Percentiles rank a stretch among this genome's conserved stretches.
phyloP scores from a whole-genome alignment of 2,329 filamentous ascomycete genomes.

The Grosmannia huntii region DNA sequence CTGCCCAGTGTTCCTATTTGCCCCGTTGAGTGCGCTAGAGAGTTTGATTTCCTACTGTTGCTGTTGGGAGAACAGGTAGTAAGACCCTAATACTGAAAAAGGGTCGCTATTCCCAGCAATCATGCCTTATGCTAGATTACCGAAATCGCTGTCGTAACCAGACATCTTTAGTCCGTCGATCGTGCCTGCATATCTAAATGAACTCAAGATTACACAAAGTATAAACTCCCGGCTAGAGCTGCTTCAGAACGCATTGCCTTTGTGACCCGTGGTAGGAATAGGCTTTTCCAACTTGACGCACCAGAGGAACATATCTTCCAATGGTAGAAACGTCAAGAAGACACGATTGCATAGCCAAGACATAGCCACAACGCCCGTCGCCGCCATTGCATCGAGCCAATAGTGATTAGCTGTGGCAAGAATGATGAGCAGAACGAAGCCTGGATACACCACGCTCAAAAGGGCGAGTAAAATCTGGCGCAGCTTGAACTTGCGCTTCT shows the following conservation, averaged over 20 bases:
- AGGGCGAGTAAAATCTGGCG: slow-evolving; percentile 8
- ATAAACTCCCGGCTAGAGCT: neutral
- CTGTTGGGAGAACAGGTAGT: too few species aligned
- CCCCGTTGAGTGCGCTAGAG: neutral
- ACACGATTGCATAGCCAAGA: slow-evolving; percentile 41
- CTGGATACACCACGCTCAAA: slow-evolving; percentile 37
- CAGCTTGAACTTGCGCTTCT: neutral
- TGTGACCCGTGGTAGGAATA: slow-evolving; percentile 31
- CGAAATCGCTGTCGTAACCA: neutral
- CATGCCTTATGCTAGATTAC: too few species aligned
- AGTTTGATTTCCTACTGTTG: neutral
- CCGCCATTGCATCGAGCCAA: slow-evolving; percentile 53
- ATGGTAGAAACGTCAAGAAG: slow-evolving; percentile 44
- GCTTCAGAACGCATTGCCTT: neutral
- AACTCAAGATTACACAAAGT: neutral
- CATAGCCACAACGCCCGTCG: slow-evolving; percentile 44
- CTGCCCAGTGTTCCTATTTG: neutral
- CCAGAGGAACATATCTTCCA: slow-evolving; percentile 56
- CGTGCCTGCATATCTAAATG: neutral
- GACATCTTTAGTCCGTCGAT: neutral
- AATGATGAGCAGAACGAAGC: slow-evolving; percentile 41
- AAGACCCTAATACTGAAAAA: too few species aligned
- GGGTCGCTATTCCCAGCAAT: too few species aligned
- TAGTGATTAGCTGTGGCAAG: slow-evolving; percentile 52
- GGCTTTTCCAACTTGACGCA: slow-evolving; percentile 48